Evolutionary conservation across 805 yeast species (phyloP).

Genomic region (Candida khao-thaluensis): DNA sequence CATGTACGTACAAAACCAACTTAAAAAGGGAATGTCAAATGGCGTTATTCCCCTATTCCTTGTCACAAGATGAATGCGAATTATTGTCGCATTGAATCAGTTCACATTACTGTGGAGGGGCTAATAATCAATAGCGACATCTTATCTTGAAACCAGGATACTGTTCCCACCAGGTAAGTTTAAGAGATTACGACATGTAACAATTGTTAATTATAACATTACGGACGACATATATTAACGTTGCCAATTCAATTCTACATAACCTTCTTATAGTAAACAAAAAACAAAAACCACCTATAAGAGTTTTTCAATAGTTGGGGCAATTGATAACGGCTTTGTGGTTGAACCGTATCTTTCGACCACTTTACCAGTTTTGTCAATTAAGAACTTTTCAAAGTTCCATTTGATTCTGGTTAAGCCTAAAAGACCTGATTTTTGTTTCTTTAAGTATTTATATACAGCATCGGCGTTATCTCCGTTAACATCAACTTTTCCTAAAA

Average conservation of each 20-base stretch:
- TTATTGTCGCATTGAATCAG: background rate
- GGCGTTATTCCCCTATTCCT: slow-evolving; percentile 4
- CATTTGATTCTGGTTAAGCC: slow-evolving; percentile 44
- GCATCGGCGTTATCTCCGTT: slow-evolving; percentile 82
- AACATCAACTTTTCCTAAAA: slow-evolving; percentile 82
- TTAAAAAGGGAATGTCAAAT: no score
- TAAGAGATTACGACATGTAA: background rate
- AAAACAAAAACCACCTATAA: slow-evolving; percentile 33
- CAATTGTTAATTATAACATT: no score
- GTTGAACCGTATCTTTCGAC: slow-evolving; percentile 64
- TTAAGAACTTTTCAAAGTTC: slow-evolving; percentile 46
- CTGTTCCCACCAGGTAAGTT: background rate
- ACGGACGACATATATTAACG: no score
- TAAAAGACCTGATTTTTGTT: slow-evolving; percentile 48
- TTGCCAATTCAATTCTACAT: no score
- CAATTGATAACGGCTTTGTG: slow-evolving; percentile 40
- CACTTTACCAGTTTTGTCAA: slow-evolving; percentile 41
- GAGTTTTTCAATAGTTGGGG: slow-evolving; percentile 53
- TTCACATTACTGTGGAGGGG: background rate
- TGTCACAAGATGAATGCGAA: slow-evolving; percentile 3
- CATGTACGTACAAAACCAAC: no score
- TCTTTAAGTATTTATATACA: slow-evolving; percentile 75
- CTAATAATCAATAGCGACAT: slow-evolving; percentile 1
- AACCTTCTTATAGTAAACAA: no score
- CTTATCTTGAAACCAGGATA: background rate